These are phyloP conservation scores for Candida dendrica DNA, from an alignment of 805 yeast genomes.

Conservation along the genomic window DNA sequence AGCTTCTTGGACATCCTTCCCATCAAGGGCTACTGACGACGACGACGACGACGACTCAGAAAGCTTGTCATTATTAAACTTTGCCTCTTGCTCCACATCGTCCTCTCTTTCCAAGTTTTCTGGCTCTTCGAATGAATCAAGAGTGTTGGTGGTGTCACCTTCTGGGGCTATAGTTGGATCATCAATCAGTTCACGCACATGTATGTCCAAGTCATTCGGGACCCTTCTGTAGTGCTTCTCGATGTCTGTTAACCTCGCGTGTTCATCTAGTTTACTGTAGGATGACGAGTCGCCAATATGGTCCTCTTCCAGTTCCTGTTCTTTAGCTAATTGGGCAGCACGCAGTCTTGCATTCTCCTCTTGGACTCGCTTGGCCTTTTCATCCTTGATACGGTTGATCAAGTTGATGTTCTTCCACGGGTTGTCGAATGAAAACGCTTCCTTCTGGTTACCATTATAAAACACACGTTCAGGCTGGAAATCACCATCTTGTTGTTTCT, in stretches of 20 bases:
- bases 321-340: conserved; percentile 1
- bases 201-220: background rate
- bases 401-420: conserved; percentile 17
- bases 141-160: no score
- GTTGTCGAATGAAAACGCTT: conserved; percentile 4
- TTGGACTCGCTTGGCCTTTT: conserved; percentile 3
- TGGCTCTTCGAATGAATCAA: background rate
- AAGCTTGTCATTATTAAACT: background rate
- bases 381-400: conserved; percentile 13
- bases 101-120: background rate
- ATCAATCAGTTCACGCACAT: background rate
- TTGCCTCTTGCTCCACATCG: background rate
- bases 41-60: background rate
- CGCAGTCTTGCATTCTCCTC: background rate
- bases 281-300: conserved; percentile 4
- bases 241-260: conserved; percentile 15
- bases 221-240: conserved; percentile 10
- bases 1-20: background rate
- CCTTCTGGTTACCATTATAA: conserved; percentile 3
- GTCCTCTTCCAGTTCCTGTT: conserved; percentile 5
- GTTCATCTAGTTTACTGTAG: conserved; percentile 11
- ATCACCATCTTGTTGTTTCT: conserved; percentile 4
- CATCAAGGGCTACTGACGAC: background rate
- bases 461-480: conserved; percentile 15
- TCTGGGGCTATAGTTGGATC: background rate